A percentile compares a stretch with the other conserved stretches of the same genome.
Conservation (phyloP, 768 basidiomycete genomes). For the Dentipellis fragilis region DNA sequence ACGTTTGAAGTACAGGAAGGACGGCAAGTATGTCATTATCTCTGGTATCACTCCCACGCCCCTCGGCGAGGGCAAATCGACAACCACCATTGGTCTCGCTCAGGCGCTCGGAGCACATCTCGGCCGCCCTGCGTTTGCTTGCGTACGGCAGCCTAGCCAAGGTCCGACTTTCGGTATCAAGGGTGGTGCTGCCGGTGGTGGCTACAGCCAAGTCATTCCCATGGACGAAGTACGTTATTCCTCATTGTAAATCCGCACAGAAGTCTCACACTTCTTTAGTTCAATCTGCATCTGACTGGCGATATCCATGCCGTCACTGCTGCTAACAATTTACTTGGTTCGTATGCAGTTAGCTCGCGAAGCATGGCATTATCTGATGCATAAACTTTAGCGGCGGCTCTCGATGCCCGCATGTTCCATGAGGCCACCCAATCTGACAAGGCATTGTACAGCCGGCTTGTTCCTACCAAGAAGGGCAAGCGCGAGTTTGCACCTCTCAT, state of each 20-base stretch:
- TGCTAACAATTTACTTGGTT: conserved; percentile 92
- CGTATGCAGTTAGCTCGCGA: conserved; percentile 5
- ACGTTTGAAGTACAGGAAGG: conserved; percentile 71
- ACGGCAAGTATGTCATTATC: conserved; percentile 95
- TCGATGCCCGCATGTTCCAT: conserved; percentile 97
- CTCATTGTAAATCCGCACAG: background rate
- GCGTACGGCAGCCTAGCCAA: conserved; percentile 96
- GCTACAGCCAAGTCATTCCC: conserved; percentile 97
- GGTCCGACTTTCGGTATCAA: conserved; percentile 99
- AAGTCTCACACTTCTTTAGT: conserved; percentile 31
- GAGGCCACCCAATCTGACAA: conserved; percentile 90
- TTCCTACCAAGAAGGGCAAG: conserved; percentile 88
- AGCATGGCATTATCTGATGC: conserved; percentile 2
- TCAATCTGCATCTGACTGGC: conserved; percentile 92
- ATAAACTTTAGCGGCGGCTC: conserved; percentile 64
- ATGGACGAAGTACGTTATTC: conserved; percentile 77
- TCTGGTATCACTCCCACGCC: conserved; percentile 96
- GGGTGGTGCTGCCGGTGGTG: conserved; percentile 96
- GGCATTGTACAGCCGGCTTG: conserved; percentile 85
- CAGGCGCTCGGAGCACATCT: conserved; percentile 95
- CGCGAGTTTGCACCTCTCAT: conserved; percentile 93
- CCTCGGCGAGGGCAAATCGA: conserved; percentile 96
- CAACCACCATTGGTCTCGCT: conserved; percentile 92
- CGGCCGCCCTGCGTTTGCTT: conserved; percentile 87
- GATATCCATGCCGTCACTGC: conserved; percentile 98